Percentiles rank a stretch among this genome's conserved stretches.
Conservation (phyloP, 2,329 filamentous ascomycete genomes). For the Phialophora verrucosa region DNA sequence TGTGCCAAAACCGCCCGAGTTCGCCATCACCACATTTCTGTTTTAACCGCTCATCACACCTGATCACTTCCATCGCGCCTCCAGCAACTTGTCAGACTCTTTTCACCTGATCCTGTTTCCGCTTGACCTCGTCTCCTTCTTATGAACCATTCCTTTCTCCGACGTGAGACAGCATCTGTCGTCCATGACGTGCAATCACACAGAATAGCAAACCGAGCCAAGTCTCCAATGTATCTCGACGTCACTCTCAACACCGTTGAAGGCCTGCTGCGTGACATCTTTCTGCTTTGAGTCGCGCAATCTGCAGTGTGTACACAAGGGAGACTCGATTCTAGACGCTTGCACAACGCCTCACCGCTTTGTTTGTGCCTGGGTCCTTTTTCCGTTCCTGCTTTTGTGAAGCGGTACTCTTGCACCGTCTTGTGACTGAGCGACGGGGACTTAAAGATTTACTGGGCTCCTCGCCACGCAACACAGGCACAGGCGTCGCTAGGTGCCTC, state of each 20-base stretch:
- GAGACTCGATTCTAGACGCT: conserved; percentile 17
- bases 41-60: conserved; percentile 24
- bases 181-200: conserved; percentile 33
- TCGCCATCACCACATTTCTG: conserved; percentile 23
- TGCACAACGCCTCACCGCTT: conserved; percentile 31
- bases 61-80: conserved; percentile 31
- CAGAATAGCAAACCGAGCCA: conserved; percentile 32
- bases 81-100: conserved; percentile 18
- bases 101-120: conserved; percentile 11
- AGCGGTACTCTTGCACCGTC: conserved; percentile 21
- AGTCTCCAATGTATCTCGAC: conserved; percentile 38
- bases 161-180: conserved; percentile 36
- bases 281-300: conserved; percentile 27
- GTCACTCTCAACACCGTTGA: conserved; percentile 32
- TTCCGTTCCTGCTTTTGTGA: conserved; percentile 23
- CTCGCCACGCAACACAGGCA: conserved; percentile 25
- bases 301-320: conserved; percentile 27
- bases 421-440: conserved; percentile 9
- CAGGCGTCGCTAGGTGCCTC: conserved; percentile 19
- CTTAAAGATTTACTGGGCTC: conserved; percentile 28
- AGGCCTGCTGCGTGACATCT: conserved; percentile 35
- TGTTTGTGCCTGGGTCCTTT: conserved; percentile 23
- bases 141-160: conserved; percentile 29
- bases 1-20: conserved; percentile 8
- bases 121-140: conserved; percentile 16